Base-by-base conservation (phyloP, 306 rosid species). In the Fragaria nilgerrensis region DNA sequence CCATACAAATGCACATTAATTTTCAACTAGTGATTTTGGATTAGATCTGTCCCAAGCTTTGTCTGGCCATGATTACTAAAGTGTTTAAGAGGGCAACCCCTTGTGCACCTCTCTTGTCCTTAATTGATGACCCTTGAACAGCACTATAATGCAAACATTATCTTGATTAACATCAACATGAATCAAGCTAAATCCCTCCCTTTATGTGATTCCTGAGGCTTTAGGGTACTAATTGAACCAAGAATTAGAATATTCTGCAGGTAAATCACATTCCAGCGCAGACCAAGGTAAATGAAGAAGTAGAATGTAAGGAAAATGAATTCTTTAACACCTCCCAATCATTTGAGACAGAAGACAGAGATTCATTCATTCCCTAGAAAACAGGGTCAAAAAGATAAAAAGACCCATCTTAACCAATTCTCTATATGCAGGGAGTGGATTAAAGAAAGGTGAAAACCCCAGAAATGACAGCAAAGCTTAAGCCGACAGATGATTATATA, bases 21-120 rank as follows among this genome's bases (percentile, higher is more conserved):
- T 73, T 44, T 81, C 80, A 67, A 65, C 36, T 37, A 77, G 71
- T 76, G 87, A 83, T 78, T 86, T 68, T 78, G 90, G 89, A 87
- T 84, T 80, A 85, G 87, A 89, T 89, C 77, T 89, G 90, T 87
- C 90, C 84, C 86, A 82, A 78, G 71, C 72, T 34, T 32, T 86
- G 87, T 83, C 88, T 91, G 86, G 80, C 82, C 81, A 74, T 77
- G 72, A 78, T 80, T 76, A 68, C 79, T 27, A 75, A 68, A 79
- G 84, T 50, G 80, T 76, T 67, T 76, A 73, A 59, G 82, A 72
- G n/a, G 79, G 79, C 68, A 61, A 43, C 80, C 56, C 50, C 72
- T 23, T 22, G 5, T 56, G 79, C 56, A 59, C 67, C 77, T 55
- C 59, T 68, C 61, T 75, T 81, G 73, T 73, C 65, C 63, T 62